Evolutionary conservation across 257 asterid species (phyloP), one percentile per base, ranked within the genome.

Genomic region (Rhazya stricta): DNA sequence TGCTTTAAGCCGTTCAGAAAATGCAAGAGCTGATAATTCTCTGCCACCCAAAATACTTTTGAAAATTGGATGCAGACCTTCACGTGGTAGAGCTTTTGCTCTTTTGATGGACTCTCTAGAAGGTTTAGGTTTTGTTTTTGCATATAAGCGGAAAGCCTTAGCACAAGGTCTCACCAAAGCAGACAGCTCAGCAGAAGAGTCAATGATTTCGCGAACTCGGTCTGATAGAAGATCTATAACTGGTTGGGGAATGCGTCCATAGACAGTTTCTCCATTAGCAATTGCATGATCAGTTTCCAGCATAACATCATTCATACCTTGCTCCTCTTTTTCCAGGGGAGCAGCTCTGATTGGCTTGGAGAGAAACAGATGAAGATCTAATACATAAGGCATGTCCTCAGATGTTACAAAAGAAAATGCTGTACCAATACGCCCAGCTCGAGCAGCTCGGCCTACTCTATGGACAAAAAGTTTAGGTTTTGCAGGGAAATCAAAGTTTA

Each of bases 361-460:
- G 45, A 95, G 90, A 81, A 89, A 95, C 74, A 95, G 91, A 86
- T 95, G 99, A 79, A 95, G 98, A 89, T 95, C 99, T 77, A 95
- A 83, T 32, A 95, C 68, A 66, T 84, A 82, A 58, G 98, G 88
- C 98, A 92, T 87, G 78, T 92, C 99, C 80, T 95, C 99, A 9
- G 89, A 72, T 42, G 99, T 91, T 71, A 92, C 85, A 50, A 95
- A 86, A 75, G 97, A 95, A 84, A 83, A 95, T 27, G 99, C 83
- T 76, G 98, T 84, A 62, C 99, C 97, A 9, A 88, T 85, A 19
- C 97, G 96, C 76, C 99, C 99, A 54, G 99, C 99, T 86, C 99
- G 89, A 58, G 99, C 99, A 76, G 92, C 99, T 79, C 98, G 86
- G n/a, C 99, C 99, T 34, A 95, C 99, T 43, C 99, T 93, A 84